These are phyloP conservation scores for Macrophomina phaseolina DNA, from an alignment of 2,329 filamentous ascomycete species.

Conservation along the genomic window DNA sequence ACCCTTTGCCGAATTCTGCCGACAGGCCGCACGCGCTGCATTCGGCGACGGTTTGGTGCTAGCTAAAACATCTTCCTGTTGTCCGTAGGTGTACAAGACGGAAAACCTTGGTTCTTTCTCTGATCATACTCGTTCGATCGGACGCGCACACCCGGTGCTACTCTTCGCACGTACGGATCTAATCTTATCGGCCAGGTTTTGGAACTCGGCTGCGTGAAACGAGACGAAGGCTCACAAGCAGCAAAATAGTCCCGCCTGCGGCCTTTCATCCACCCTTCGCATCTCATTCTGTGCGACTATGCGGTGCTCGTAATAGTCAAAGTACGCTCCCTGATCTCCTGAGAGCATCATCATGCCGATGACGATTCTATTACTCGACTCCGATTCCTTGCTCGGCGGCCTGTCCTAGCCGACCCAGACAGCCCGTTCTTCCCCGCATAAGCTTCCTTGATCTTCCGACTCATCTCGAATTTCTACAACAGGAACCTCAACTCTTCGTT, in stretches of 20 bases:
- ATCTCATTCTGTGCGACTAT: background rate
- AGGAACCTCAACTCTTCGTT: conserved; percentile 1
- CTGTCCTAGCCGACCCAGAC: conserved; percentile 1
- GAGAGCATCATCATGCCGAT: background rate
- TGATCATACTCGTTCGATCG: background rate
- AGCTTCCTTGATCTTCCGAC: background rate
- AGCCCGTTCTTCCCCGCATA: conserved; percentile 27
- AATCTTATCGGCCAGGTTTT: conserved; percentile 21
- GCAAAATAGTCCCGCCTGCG: conserved; percentile 7
- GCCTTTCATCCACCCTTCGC: background rate
- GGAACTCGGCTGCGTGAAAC: conserved; percentile 15
- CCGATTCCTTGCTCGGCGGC: conserved; percentile 5
- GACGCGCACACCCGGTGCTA: background rate
- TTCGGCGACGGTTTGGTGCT: background rate
- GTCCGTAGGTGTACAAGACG: background rate
- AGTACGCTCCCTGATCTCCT: conserved; percentile 4
- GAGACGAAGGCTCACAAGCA: conserved; percentile 6
- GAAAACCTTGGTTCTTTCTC: background rate
- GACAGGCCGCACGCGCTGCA: background rate
- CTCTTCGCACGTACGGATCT: conserved; percentile 22
- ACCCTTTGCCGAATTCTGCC: conserved; percentile 11
- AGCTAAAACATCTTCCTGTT: background rate
- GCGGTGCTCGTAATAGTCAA: conserved; percentile 1
- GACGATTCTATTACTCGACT: conserved; percentile 8
- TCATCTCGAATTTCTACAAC: background rate